Conservation (phyloP, 2,329 filamentous ascomycete species). For the Aspergillus calidoustus region DNA sequence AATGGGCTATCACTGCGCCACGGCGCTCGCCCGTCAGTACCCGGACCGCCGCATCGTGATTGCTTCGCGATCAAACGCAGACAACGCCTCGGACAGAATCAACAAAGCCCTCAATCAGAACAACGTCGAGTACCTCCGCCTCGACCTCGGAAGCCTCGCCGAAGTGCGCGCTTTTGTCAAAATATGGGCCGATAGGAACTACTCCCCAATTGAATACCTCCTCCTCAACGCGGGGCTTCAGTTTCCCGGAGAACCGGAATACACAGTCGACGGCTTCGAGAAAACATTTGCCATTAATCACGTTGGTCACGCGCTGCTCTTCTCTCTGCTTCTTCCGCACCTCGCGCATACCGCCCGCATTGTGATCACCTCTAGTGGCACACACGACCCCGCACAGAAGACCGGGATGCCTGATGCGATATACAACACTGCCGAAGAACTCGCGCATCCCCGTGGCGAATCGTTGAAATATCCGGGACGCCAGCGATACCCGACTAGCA, state of each 20-base stretch:
- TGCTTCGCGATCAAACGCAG: conserved; percentile 48
- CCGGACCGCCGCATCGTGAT: conserved; percentile 51
- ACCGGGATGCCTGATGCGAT: conserved; percentile 48
- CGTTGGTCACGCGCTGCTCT: conserved; percentile 56
- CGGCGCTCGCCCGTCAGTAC: conserved; percentile 45
- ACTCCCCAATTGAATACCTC: conserved; percentile 51
- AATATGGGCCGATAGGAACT: conserved; percentile 38
- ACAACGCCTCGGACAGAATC: conserved; percentile 1
- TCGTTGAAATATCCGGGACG: conserved; percentile 38
- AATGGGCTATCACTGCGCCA: conserved; percentile 50
- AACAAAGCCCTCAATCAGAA: not conserved
- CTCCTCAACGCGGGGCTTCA: conserved; percentile 57
- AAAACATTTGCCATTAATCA: conserved; percentile 56
- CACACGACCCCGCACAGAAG: conserved; percentile 54
- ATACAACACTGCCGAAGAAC: conserved; percentile 51
- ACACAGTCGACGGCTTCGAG: conserved; percentile 53
- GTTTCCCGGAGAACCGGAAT: conserved; percentile 41
- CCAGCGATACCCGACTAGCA: conserved; percentile 51
- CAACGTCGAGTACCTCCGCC: conserved; percentile 46
- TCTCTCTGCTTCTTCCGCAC: conserved; percentile 51
- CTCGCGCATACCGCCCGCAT: conserved; percentile 50
- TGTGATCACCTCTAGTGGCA: conserved; percentile 51
- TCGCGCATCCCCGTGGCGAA: conserved; percentile 47
- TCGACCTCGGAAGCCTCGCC: conserved; percentile 49
- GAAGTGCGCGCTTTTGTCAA: conserved; percentile 50